Base-by-base conservation (phyloP, 371 early-diverging fungal species). In the Nematocida sp. region DNA sequence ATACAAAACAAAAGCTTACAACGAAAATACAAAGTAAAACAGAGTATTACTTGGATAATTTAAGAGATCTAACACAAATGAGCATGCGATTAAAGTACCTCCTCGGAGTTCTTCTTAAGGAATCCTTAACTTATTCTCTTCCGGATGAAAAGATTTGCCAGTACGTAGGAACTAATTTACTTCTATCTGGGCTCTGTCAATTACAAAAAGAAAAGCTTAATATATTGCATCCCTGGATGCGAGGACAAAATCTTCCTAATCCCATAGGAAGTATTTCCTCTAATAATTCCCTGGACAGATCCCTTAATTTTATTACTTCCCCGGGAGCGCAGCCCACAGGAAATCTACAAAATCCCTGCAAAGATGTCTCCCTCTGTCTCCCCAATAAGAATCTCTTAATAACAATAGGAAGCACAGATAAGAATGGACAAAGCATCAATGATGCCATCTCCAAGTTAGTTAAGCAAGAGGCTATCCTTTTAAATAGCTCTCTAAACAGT, bases 321-420 rank as follows among this genome's bases (percentile, higher is more conserved):
- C n/a, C n/a, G n/a, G n/a, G n/a, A n/a, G n/a, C n/a, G n/a, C n/a
- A n/a, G n/a, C n/a, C n/a, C n/a, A n/a, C n/a, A n/a, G n/a, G n/a
- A n/a, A n/a, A n/a, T n/a, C n/a, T n/a, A n/a, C n/a, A n/a, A n/a
- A n/a, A n/a, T n/a, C n/a, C n/a, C n/a, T n/a, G n/a, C n/a, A n/a
- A n/a, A 9, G 53, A 51, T 28, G 9, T 13, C 53, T 23, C 20
- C 63, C 63, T 61, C 13, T 9, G 28, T 30, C n/a, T n/a, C n/a
- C n/a, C n/a, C n/a, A n/a, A n/a, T 11, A 35, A 13, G 36, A 60
- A 68, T 23, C 26, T 68, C n/a, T 57, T 68, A 11, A 68, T 68
- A 20, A 68, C 59, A 26, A 68, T 68, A 47, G 69, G 59, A 32
- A 68, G 69, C 61, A 68, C 69, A 13, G 69, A 68, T 32, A 68